Conservation (phyloP, 768 basidiomycete genomes). For the Boletus rubropictus region DNA sequence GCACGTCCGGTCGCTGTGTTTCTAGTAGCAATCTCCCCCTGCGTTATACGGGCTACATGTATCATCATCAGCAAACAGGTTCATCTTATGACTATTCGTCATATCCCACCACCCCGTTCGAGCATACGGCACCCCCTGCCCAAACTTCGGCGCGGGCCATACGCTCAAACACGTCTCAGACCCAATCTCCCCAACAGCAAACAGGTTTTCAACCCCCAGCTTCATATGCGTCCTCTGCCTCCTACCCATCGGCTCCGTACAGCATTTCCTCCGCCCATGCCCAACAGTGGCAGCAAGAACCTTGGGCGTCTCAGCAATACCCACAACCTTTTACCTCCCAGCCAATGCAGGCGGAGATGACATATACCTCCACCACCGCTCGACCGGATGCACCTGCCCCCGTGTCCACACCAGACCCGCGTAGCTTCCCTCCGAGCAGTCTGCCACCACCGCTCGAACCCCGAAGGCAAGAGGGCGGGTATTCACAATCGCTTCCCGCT, state of each 20-base stretch:
- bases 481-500: slow-evolving; percentile 22
- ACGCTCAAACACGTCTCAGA: slow-evolving; percentile 29
- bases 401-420: slow-evolving; percentile 27
- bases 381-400: slow-evolving; percentile 30
- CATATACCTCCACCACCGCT: slow-evolving; percentile 31
- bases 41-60: slow-evolving; percentile 50
- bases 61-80: slow-evolving; percentile 42
- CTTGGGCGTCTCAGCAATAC: slow-evolving; percentile 35
- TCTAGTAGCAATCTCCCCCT: slow-evolving; percentile 34
- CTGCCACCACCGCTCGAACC: slow-evolving; percentile 28
- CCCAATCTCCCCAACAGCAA: slow-evolving; percentile 29
- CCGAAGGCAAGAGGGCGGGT: slow-evolving; percentile 31
- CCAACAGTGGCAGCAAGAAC: slow-evolving; percentile 39
- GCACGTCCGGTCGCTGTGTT: slow-evolving; percentile 20
- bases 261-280: slow-evolving; percentile 26
- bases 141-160: slow-evolving; percentile 28
- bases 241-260: slow-evolving; percentile 29
- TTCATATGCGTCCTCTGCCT: slow-evolving; percentile 26
- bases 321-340: slow-evolving; percentile 31
- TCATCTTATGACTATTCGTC: slow-evolving; percentile 48
- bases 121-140: slow-evolving; percentile 22
- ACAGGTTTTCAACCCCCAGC: slow-evolving; percentile 23
- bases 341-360: slow-evolving; percentile 30
- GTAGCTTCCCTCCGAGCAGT: slow-evolving; percentile 25
- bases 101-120: slow-evolving; percentile 32